Conservation (phyloP, 164 flowering plant genomes). For the Malania oleifera region DNA sequence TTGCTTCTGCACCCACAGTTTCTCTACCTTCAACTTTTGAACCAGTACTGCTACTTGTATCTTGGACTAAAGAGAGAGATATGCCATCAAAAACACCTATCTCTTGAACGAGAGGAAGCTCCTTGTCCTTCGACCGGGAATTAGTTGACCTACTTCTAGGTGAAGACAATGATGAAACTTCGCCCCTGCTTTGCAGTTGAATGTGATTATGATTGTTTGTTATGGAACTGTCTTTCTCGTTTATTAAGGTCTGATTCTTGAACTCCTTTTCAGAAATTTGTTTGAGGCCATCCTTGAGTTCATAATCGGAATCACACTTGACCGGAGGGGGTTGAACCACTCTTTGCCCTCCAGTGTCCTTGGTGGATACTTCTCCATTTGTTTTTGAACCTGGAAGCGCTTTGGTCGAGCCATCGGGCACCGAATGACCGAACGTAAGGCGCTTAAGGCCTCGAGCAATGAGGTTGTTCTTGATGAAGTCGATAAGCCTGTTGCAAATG, state of each 20-base stretch:
- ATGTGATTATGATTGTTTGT: no score
- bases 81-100: slow-evolving; percentile 1
- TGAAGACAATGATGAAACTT: background rate
- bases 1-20: background rate
- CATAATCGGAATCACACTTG: background rate
- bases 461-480: slow-evolving; percentile 23
- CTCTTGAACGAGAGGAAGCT: background rate
- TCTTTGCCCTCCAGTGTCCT: background rate
- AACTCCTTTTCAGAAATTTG: slow-evolving; percentile 12
- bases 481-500: slow-evolving; percentile 36
- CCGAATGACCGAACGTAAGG: slow-evolving; percentile 4
- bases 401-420: background rate
- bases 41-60: background rate
- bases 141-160: background rate
- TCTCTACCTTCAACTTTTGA: background rate
- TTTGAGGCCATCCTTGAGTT: slow-evolving; percentile 17
- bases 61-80: background rate
- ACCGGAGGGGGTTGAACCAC: background rate
- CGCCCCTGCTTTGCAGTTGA: background rate
- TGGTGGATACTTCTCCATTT: background rate
- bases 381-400: background rate
- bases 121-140: no score
- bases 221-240: no score
- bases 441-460: slow-evolving; percentile 19
- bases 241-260: background rate